phyloP scores from a whole-genome alignment of 2,329 filamentous ascomycete genomes.

The Colletotrichum paranaense region DNA sequence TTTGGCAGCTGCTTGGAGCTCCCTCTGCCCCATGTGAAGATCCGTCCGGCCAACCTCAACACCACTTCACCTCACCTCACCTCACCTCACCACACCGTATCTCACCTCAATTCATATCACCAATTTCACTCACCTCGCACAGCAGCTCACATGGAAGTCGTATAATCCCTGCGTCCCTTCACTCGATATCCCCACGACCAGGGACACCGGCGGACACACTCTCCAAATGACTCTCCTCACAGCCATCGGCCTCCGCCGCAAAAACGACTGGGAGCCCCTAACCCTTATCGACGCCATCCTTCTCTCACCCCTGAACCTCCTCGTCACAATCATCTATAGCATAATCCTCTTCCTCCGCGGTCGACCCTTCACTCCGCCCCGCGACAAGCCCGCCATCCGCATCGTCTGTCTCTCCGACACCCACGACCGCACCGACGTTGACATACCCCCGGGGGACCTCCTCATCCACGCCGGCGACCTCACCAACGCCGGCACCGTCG shows the following conservation, averaged over 20 bases:
- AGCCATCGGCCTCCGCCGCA: slow-evolving; percentile 59
- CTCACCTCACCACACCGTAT: background rate
- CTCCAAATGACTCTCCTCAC: slow-evolving; percentile 56
- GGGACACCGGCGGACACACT: background rate
- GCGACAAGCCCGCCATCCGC: slow-evolving; percentile 68
- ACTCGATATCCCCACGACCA: background rate
- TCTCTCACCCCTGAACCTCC: slow-evolving; percentile 73
- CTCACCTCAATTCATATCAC: background rate
- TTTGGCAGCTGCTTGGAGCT: slow-evolving; percentile 19
- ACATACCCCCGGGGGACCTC: slow-evolving; percentile 83
- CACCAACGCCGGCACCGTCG: slow-evolving; percentile 76
- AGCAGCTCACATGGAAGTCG: slow-evolving; percentile 12
- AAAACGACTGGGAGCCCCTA: slow-evolving; percentile 58
- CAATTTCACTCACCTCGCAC: background rate
- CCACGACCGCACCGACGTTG: slow-evolving; percentile 70
- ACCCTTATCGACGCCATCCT: slow-evolving; percentile 73
- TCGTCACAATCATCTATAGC: slow-evolving; percentile 72
- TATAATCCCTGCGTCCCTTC: slow-evolving; percentile 2
- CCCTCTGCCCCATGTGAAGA: slow-evolving; percentile 31
- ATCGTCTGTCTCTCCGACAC: slow-evolving; percentile 94
- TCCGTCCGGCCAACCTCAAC: slow-evolving; percentile 18
- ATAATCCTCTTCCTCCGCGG: slow-evolving; percentile 76
- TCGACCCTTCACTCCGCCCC: slow-evolving; percentile 68
- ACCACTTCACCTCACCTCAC: slow-evolving; percentile 7
- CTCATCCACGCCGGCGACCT: slow-evolving; percentile 93